Conservation (phyloP, 345 rosid species). For the Boechera stricta region DNA sequence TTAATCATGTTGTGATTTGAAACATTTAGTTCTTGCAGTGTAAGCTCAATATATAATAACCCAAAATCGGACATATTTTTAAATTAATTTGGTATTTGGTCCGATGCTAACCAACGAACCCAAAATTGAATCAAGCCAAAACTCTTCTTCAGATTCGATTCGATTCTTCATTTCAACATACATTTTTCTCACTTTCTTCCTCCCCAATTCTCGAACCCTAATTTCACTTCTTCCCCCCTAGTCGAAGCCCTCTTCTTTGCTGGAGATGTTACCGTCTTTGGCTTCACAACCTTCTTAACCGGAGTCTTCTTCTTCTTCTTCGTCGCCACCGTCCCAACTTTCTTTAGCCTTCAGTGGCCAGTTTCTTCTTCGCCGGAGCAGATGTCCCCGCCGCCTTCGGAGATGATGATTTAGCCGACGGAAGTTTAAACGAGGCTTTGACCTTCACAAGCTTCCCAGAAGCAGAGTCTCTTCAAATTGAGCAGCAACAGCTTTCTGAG, state of each 20-base stretch:
- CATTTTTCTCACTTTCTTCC: too few relatives aligned
- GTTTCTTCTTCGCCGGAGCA: constrained; percentile 45
- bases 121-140: too few relatives aligned
- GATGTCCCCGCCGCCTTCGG: constrained; percentile 16
- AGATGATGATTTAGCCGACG: constrained; percentile 44
- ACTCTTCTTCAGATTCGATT: too few relatives aligned
- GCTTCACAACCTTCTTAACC: constrained; percentile 63
- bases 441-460: constrained; percentile 75
- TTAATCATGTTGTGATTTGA: constrained; percentile 22
- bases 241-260: constrained; percentile 52
- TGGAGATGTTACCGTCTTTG: constrained; percentile 63
- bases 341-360: constrained; percentile 46
- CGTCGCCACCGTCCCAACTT: constrained; percentile 41
- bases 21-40: constrained; percentile 31
- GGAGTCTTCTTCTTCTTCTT: constrained; percentile 57
- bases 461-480: constrained; percentile 67
- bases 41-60: constrained; percentile 26
- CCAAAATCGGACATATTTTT: too few relatives aligned
- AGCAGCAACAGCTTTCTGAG: constrained; percentile 66
- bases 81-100: too few relatives aligned
- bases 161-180: too few relatives aligned
- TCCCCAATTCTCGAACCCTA: background rate
- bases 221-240: constrained; percentile 49
- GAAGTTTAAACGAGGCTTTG: constrained; percentile 75
- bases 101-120: too few relatives aligned